Evolutionary conservation across 192 early-diverging fungal genomes (phyloP), one percentile per base, ranked within the genome.

Genomic region (Gryganskiella cystojenkinii): DNA sequence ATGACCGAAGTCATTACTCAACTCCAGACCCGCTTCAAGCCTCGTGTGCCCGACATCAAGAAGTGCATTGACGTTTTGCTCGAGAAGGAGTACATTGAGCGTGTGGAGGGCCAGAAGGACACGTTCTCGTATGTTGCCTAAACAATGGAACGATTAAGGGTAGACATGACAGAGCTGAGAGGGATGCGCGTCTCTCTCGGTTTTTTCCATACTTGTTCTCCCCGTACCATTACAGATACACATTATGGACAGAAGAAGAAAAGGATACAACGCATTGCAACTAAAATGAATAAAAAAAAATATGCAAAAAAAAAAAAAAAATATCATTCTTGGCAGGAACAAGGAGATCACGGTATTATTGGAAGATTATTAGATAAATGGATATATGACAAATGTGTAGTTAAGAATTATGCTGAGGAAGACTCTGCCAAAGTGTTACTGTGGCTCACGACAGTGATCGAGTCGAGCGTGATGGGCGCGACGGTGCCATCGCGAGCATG

Each of bases 31-130:
- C 87, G 96, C 27, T 99, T 98, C 86, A 92, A 93, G 73, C 95
- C 98, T 7, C 87, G 91, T 68, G 85, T 98, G 34, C 82, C 87
- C 17, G 93, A 93, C 57, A 98, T 99, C 82, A 99, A 99, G 78
- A 95, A 98, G 86, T 93, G 92, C 50, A 99, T 99, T 71, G 96
- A 98, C 70, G 89, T 92, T 31, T 82, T 98, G 44, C 80, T 99
- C 60, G 96, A 98, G 66, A 94, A 91, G 71, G 95, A 94, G 82
- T 99, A 93, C 61, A 85, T 98, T 63, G 95, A 96, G 84, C 90
- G 97, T 55, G 90, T 89, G 43, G 93, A 95, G 31, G 90, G 86
- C 44, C 86, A 90, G 52, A 90, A 90, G 64, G 93, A 97, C 71
- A 88, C 90, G 80, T 97, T 92, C 81, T 91, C 87, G 43, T 98